Evolutionary conservation across 2,329 filamentous ascomycete genomes (phyloP).

Genomic region (Coniella lustricola): DNA sequence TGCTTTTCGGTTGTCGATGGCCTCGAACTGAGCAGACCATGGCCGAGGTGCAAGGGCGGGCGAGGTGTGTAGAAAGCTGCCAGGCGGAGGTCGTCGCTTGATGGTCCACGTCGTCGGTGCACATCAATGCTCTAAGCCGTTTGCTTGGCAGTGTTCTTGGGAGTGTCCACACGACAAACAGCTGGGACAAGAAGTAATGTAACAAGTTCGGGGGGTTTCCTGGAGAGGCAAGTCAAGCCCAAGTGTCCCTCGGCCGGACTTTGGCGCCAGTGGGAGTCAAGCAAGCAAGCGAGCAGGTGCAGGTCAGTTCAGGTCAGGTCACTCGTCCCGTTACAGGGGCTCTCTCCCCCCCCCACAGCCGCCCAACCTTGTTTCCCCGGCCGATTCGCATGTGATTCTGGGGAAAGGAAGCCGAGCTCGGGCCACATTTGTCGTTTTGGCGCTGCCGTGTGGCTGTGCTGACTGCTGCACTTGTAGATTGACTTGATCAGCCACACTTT

Average conservation of each 20-base stretch:
- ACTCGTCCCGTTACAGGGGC: too few species aligned
- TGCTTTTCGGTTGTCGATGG: neutral
- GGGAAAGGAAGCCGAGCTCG: neutral
- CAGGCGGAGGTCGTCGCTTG: neutral
- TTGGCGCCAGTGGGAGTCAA: neutral
- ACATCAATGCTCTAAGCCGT: neutral
- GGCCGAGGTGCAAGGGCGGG: neutral
- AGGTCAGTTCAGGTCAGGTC: too few species aligned
- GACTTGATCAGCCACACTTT: neutral
- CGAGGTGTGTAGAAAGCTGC: neutral
- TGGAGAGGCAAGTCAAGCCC: neutral
- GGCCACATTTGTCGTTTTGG: neutral
- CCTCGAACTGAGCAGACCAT: neutral
- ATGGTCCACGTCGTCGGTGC: neutral
- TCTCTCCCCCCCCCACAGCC: neutral
- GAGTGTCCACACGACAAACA: too few species aligned
- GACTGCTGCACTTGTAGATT: neutral
- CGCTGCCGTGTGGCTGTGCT: neutral
- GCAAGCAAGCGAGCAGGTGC: too few species aligned
- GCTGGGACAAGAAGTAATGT: neutral
- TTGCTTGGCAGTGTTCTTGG: too few species aligned
- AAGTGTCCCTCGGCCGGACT: constrained; percentile 1
- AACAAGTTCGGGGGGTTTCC: neutral
- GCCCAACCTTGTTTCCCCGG: neutral
- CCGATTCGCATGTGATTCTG: constrained; percentile 17